Percentiles rank a stretch among this genome's conserved stretches.
These are phyloP conservation scores for Thymus quinquecostatus DNA, from an alignment of 257 asterid genomes.

Conservation along the genomic window DNA sequence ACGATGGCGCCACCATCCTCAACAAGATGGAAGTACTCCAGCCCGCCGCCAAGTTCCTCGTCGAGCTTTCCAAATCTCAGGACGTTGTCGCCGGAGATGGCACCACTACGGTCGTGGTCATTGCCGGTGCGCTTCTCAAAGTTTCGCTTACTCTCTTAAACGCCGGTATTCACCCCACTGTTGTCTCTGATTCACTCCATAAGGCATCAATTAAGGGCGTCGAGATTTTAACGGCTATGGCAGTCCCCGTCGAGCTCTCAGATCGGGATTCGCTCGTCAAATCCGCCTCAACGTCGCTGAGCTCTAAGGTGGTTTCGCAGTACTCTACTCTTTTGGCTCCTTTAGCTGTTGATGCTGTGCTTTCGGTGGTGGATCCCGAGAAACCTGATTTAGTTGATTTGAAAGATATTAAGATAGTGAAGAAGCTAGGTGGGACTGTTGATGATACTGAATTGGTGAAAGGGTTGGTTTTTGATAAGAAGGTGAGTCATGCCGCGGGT, in stretches of 20 bases:
- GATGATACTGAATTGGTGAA: conserved; percentile 19
- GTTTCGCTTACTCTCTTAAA: conserved; percentile 58
- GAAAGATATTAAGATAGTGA: conserved; percentile 53
- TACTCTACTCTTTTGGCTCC: conserved; percentile 96
- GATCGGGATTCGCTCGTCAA: conserved; percentile 77
- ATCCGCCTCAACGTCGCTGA: conserved; percentile 80
- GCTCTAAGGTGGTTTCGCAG: conserved; percentile 91
- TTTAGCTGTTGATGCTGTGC: conserved; percentile 93
- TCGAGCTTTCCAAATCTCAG: conserved; percentile 43
- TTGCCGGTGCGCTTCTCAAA: conserved; percentile 75
- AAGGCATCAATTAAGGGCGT: conserved; percentile 71
- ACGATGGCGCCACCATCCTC: conserved; percentile 87
- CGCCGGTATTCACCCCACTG: conserved; percentile 44
- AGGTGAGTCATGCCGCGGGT: conserved; percentile 95
- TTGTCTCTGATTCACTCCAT: conserved; percentile 63
- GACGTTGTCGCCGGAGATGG: conserved; percentile 95
- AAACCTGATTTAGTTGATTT: conserved; percentile 91
- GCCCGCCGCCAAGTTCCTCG: conserved; percentile 85
- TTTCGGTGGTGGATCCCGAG: conserved; percentile 85
- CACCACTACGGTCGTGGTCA: conserved; percentile 92
- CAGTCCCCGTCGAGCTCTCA: conserved; percentile 77
- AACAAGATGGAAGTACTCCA: conserved; percentile 95
- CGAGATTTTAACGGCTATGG: conserved; percentile 80
- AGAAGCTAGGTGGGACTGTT: too few species aligned
- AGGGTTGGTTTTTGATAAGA: conserved; percentile 95